Conservation (phyloP, 2,329 filamentous ascomycete species). For the Pseudocercospora fijiensis region DNA sequence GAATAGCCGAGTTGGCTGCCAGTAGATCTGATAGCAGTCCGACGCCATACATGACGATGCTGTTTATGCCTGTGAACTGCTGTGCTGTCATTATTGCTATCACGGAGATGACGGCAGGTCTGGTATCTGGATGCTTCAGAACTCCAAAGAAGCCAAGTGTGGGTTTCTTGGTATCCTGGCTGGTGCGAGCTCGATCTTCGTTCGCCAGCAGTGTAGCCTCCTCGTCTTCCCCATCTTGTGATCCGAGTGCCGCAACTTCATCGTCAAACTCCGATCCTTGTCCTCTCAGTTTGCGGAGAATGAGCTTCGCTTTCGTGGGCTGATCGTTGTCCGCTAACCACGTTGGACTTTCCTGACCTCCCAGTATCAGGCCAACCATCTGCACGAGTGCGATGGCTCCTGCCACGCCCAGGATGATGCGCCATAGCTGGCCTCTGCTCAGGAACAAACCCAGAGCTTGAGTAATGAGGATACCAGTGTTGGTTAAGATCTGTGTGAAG, state of each 20-base stretch:
- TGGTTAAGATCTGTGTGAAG: slow-evolving; percentile 91
- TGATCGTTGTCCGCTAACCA: slow-evolving; percentile 74
- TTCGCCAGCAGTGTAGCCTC: slow-evolving; percentile 54
- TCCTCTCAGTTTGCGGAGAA: slow-evolving; percentile 75
- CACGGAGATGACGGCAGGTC: slow-evolving; percentile 80
- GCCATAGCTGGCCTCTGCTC: slow-evolving; percentile 76
- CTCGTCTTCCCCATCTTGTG: slow-evolving; percentile 52
- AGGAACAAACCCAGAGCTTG: slow-evolving; percentile 86
- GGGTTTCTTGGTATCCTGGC: slow-evolving; percentile 22
- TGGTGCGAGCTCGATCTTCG: slow-evolving; percentile 10
- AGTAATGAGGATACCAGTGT: slow-evolving; percentile 76
- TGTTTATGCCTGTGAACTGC: slow-evolving; percentile 90
- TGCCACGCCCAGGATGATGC: slow-evolving; percentile 75
- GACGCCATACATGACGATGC: slow-evolving; percentile 97
- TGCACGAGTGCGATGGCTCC: slow-evolving; percentile 68
- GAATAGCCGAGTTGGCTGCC: slow-evolving; percentile 73
- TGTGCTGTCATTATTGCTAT: slow-evolving; percentile 88
- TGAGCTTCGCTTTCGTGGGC: slow-evolving; percentile 60
- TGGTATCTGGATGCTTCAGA: slow-evolving; percentile 65
- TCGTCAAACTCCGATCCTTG: slow-evolving; percentile 59
- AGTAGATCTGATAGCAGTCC: slow-evolving; percentile 79
- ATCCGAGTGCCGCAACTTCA: slow-evolving; percentile 58
- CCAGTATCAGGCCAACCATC: slow-evolving; percentile 65
- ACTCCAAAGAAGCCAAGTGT: slow-evolving; percentile 54
- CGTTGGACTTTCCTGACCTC: slow-evolving; percentile 77